These are phyloP conservation scores for Starmera dryadoides DNA, from an alignment of 805 yeast genomes.

Conservation along the genomic window DNA sequence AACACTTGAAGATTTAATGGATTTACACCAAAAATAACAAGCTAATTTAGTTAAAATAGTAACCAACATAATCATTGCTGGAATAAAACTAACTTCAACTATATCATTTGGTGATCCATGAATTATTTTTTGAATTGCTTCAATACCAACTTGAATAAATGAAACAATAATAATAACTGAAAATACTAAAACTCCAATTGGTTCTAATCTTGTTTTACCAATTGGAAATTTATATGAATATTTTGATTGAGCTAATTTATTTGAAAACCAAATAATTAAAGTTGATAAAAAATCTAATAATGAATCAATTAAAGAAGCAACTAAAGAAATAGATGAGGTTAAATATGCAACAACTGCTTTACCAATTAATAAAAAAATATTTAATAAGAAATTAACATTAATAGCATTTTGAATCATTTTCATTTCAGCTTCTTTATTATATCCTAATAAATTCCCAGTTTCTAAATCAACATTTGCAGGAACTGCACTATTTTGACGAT, in stretches of 20 bases:
- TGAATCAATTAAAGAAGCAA: slow-evolving; percentile 77
- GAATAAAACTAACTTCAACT: slow-evolving; percentile 41
- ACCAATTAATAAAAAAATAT: slow-evolving; percentile 50
- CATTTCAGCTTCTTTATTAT: slow-evolving; percentile 33
- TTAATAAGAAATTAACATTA: slow-evolving; percentile 53
- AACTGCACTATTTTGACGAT: slow-evolving; percentile 29
- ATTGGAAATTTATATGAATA: slow-evolving; percentile 56
- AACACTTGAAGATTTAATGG: slow-evolving; percentile 56
- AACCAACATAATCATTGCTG: slow-evolving; percentile 50
- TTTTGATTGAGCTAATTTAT: slow-evolving; percentile 36
- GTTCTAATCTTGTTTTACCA: slow-evolving; percentile 68
- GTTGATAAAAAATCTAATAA: slow-evolving; percentile 69
- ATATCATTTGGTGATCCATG: slow-evolving; percentile 26
- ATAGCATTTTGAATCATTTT: slow-evolving; percentile 52
- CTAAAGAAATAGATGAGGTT: slow-evolving; percentile 65
- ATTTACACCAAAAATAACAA: slow-evolving; percentile 59
- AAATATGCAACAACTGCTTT: slow-evolving; percentile 53
- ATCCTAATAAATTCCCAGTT: slow-evolving; percentile 47
- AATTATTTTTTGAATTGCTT: slow-evolving; percentile 45
- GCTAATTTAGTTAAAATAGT: slow-evolving; percentile 55
- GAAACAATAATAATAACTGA: slow-evolving; percentile 66
- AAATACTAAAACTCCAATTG: slow-evolving; percentile 70
- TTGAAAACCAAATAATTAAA: slow-evolving; percentile 58
- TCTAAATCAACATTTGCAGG: slow-evolving; percentile 59
- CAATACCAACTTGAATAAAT: slow-evolving; percentile 65